Base-by-base conservation (phyloP, 2,329 filamentous ascomycete species). In the Trichoderma sp. region DNA sequence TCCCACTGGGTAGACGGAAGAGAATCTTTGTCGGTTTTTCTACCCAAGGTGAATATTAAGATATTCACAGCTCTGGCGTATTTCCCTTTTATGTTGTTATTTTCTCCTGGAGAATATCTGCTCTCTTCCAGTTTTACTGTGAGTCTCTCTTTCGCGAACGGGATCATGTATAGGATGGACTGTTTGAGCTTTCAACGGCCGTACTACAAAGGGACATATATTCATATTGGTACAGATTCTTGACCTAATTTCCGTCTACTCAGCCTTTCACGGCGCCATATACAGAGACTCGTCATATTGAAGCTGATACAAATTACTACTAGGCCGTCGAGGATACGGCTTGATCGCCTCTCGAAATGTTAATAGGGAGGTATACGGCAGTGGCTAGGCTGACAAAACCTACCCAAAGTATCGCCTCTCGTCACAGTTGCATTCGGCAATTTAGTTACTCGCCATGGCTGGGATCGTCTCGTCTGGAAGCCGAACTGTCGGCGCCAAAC, bases 401-500 rank as follows among this genome's bases (percentile, higher is more conserved):
- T 28, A 20, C 17, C 26, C 36, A 23, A 17, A 69, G 17, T 20
- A 7, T 20, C 12, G 57, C 11, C 5, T n/a, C 9, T 11, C 57
- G 39, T 12, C 30, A 13, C 13, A n/a, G 13, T 17, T 62, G 26
- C 28, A 9, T 8, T 53, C 71, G 59, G 8, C 50, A 8, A n/a
- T 61, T 69, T 30, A 65, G 71, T 32, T 26, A 11, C 28, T 69
- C 65, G n/a, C 47, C 7, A 32, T 12, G n/a, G 43, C 20, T 72
- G 13, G 61, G 26, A 8, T 59, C 66, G 23, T 50, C 69, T 20
- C 53, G 34, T 4, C 63, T 81, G 76, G 78, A 82, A 62, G 81
- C 88, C 71, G 86, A 93, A 77, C 86, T 95, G 72, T 92, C 87
- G 9, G 92, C 93, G 64, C 93, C 93, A 5, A 95, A 95, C 81